Evolutionary conservation across 441 rosid genomes (phyloP), one percentile per base, ranked within the genome.

Genomic region (Pelargonium australe): DNA sequence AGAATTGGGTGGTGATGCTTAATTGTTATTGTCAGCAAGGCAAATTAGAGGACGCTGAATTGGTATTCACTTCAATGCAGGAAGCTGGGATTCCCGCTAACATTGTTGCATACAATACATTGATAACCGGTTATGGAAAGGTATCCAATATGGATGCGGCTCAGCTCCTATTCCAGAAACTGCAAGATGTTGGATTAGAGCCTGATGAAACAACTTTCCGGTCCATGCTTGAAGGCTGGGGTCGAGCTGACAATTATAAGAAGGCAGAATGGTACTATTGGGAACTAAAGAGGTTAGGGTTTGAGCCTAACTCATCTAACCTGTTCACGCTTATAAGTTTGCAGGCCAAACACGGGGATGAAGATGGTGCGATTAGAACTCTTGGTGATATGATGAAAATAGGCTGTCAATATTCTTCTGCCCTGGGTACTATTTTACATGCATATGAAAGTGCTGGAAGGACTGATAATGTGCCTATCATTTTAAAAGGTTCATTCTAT

Each of bases 211-310:
- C 96, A 70, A 90, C 86, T 71, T 90, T 83, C 75, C 86, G 96
- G 64, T 86, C 96, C 65, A 90, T 92, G 97, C 80, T 92, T 70
- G 98, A 92, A 84, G 96, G 96, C n/a, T 92, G 96, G 96, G 97
- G 98, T 11, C 86, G 90, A 9, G 79, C 82, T 44, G 85, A 82
- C 58, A 79, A 78, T 74, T 87, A 83, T 37, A 64, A 75, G 49
- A 77, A 83, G 80, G 89, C 89, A 25, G 74, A 77, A 58, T 70
- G 76, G 87, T 82, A 84, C 74, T 87, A 83, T 70, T 74, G 78
- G 75, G 92, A 87, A 78, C 85, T 92, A 72, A 85, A 77, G 77
- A 74, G 75, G 75, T 75, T 79, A 72, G 96, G 97, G 14, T 85
- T 82, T 78, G 77, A 81, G 80, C 97, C 97, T 34, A 92, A 85